Evolutionary conservation across 495 filamentous ascomycete species (phyloP), one percentile per base, ranked within the genome.

Genomic region (Hypoxylon fuscum): DNA sequence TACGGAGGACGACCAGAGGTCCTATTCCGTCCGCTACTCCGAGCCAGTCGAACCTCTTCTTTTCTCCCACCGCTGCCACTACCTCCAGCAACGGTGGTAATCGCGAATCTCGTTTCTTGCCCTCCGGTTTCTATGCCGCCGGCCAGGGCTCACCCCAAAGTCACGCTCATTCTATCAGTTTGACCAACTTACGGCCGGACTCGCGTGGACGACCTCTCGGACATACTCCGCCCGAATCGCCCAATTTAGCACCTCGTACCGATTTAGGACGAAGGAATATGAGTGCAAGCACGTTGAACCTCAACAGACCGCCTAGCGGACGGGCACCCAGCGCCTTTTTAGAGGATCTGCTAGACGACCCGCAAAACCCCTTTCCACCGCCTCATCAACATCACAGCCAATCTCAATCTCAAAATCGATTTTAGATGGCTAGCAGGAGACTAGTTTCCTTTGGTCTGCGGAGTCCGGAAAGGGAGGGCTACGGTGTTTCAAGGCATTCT

Each of bases 291-390:
- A 88, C 83, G 31, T 67, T 95, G 54, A 90, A 89, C 68, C 72
- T 92, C 43, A 85, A 79, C 63, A 77, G 84, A 18, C 83, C 88
- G n/a, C 81, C 83, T 17, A 85, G 87, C 40, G 87, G 85, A 32
- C 81, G 95, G 35, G 91, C 92, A 22, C 95, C 95, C 9, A 96
- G 92, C 74, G 90, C 93, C 37, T 97, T 93, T 70, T 75, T 98
- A 37, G 94, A 98, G 55, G 95, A 98, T 78, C 68, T 98, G 55
- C 90, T 98, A 70, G 92, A 93, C 49, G 81, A 82, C 25, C 71
- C 77, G 41, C 69, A 71, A 6, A 72, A 74, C 20, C 47, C 59
- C 32, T 77, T 77, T 52, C 76, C 76, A 17, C 73, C 77, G 1
- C 70, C 55, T 1, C 59, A 61, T 20, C 60, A 68, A 20, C 66